Evolutionary conservation across 2,329 filamentous ascomycete species (phyloP).

Genomic region (Cladophialophora chaetospira): DNA sequence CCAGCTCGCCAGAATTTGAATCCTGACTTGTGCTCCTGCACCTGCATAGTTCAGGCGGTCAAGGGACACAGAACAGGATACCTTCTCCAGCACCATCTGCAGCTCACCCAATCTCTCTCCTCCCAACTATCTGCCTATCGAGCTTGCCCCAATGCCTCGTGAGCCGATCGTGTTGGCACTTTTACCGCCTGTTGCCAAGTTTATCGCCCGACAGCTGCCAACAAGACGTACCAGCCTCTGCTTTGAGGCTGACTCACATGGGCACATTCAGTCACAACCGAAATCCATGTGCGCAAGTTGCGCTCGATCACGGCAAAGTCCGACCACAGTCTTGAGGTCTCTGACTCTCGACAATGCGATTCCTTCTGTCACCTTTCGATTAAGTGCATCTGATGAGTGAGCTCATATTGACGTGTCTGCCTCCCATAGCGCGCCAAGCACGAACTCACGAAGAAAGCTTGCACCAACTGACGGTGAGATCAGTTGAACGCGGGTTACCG

Average conservation of each 20-base stretch:
- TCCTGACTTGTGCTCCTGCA: neutral
- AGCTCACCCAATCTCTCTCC: neutral
- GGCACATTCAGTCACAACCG: no score
- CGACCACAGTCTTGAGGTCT: no score
- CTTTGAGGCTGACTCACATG: no score
- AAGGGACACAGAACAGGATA: neutral
- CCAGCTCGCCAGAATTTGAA: neutral
- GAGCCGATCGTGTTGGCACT: neutral
- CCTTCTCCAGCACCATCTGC: neutral
- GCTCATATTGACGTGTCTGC: no score
- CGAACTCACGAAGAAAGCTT: no score
- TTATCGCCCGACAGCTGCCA: neutral
- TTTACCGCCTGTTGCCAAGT: neutral
- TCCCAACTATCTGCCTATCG: neutral
- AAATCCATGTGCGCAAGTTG: no score
- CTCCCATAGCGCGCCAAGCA: no score
- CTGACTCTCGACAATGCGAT: no score
- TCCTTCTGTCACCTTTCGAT: no score
- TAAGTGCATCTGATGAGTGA: no score
- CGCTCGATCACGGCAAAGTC: no score
- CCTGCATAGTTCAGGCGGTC: constrained; percentile 9
- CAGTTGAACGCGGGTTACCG: neutral
- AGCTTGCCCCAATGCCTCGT: neutral
- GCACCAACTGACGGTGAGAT: neutral
- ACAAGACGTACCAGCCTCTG: neutral